Conservation (phyloP, 1,284 basidiomycete genomes). For the Clitocybe nebularis region DNA sequence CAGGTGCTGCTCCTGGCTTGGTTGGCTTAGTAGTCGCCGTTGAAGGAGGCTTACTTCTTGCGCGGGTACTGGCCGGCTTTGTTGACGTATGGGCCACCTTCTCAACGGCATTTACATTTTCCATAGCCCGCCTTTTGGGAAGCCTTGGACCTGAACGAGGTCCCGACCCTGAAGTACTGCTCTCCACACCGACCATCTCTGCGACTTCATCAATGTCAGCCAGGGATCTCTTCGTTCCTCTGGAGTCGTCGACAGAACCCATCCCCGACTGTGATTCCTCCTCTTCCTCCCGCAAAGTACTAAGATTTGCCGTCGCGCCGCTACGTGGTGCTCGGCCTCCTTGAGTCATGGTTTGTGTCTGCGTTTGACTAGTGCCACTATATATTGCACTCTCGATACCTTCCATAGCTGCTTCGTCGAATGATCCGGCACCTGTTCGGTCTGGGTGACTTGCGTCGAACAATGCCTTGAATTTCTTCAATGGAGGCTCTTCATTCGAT, state of each 20-base stretch:
- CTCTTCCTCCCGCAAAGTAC: conserved; percentile 50
- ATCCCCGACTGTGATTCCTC: conserved; percentile 36
- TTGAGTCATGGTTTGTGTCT: conserved; percentile 37
- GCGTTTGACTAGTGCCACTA: conserved; percentile 25
- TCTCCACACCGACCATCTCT: conserved; percentile 34
- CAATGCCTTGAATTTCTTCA: conserved; percentile 67
- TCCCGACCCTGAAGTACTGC: conserved; percentile 9
- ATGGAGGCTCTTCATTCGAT: conserved; percentile 43
- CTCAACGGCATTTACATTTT: conserved; percentile 30
- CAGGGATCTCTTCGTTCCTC: conserved; percentile 34
- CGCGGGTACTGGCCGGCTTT: conserved; percentile 13
- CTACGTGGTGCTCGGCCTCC: conserved; percentile 7
- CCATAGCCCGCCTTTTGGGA: conserved; percentile 38
- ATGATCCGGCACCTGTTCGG: conserved; percentile 25
- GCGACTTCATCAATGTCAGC: conserved; percentile 31
- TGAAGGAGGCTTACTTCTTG: conserved; percentile 19
- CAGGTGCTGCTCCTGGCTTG: conserved; percentile 37
- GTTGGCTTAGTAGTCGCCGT: conserved; percentile 13
- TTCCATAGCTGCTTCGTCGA: conserved; percentile 14
- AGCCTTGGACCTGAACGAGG: conserved; percentile 11
- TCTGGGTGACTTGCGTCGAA: conserved; percentile 65
- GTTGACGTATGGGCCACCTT: conserved; percentile 13
- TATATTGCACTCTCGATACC: conserved; percentile 17
- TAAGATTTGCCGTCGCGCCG: conserved; percentile 24
- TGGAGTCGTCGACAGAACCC: conserved; percentile 4